Evolutionary conservation across 305 asterid species (phyloP).

Genomic region (Withania somnifera): DNA sequence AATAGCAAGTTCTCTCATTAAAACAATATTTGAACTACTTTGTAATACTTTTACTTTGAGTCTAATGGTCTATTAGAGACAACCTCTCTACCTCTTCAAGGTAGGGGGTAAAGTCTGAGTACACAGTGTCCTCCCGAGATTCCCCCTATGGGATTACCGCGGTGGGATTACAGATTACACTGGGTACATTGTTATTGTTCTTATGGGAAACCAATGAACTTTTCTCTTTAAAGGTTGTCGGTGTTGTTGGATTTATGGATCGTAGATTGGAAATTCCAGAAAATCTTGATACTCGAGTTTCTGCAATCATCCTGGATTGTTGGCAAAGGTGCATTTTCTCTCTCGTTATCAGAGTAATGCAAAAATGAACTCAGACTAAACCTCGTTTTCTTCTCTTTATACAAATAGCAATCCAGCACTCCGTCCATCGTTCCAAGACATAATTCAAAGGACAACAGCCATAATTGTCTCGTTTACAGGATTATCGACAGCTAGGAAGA

Average conservation of each 20-base stretch:
- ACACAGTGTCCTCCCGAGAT: not conserved
- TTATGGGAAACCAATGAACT: not conserved
- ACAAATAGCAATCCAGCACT: conserved; percentile 37
- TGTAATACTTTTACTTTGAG: not conserved
- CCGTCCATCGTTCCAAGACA: conserved; percentile 61
- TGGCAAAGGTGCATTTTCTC: conserved; percentile 43
- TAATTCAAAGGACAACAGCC: conserved; percentile 29
- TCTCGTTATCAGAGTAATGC: not conserved
- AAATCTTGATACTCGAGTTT: conserved; percentile 41
- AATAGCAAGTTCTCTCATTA: not conserved
- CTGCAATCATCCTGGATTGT: conserved; percentile 52
- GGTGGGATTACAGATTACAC: too few species aligned
- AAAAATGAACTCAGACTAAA: not conserved
- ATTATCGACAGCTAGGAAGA: not conserved
- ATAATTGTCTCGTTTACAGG: conserved; percentile 13
- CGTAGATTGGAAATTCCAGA: conserved; percentile 49
- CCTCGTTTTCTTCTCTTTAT: not conserved
- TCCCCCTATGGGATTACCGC: not conserved
- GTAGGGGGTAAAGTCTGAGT: conserved; percentile 22
- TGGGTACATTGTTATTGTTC: not conserved
- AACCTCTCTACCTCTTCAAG: not conserved
- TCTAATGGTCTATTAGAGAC: not conserved
- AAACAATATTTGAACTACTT: not conserved
- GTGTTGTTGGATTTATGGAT: conserved; percentile 66
- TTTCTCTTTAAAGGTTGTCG: conserved; percentile 40